Percentiles rank a stretch among this genome's conserved stretches.
phyloP scores from a whole-genome alignment of 2,329 filamentous ascomycete genomes.

The Penicillium vulpinum region DNA sequence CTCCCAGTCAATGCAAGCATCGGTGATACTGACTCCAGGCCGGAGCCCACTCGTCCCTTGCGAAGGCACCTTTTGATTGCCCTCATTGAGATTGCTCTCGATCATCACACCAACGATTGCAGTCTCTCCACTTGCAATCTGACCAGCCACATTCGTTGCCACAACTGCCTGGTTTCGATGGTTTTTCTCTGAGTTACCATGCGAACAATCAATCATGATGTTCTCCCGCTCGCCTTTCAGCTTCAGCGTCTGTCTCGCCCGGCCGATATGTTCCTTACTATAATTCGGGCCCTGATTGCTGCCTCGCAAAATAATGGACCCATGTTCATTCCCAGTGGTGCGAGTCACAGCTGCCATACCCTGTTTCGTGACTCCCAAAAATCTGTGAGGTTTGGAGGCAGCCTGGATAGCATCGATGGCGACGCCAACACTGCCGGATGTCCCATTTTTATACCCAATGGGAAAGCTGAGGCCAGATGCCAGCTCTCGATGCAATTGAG shows the following conservation, averaged over 20 bases:
- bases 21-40: constrained; percentile 91
- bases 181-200: no score
- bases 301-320: constrained; percentile 92
- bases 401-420: constrained; percentile 94
- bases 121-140: no score
- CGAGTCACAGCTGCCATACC: constrained; percentile 91
- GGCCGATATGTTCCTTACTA: no score
- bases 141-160: no score
- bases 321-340: constrained; percentile 91
- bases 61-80: constrained; percentile 79
- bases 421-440: constrained; percentile 84
- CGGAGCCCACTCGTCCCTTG: constrained; percentile 76
- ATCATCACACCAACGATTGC: constrained; percentile 63
- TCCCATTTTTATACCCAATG: constrained; percentile 99
- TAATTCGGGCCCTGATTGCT: no score
- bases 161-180: no score
- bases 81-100: constrained; percentile 93
- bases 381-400: constrained; percentile 69
- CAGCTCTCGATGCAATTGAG: constrained; percentile 91
- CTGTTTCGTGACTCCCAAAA: constrained; percentile 98
- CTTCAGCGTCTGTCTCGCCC: no score
- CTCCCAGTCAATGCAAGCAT: constrained; percentile 95
- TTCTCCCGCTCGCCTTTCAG: no score
- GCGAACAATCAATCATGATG: no score
- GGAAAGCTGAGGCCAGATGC: constrained; percentile 94